Conservation (phyloP, 2,329 filamentous ascomycete genomes). For the Colletotrichum sp. region DNA sequence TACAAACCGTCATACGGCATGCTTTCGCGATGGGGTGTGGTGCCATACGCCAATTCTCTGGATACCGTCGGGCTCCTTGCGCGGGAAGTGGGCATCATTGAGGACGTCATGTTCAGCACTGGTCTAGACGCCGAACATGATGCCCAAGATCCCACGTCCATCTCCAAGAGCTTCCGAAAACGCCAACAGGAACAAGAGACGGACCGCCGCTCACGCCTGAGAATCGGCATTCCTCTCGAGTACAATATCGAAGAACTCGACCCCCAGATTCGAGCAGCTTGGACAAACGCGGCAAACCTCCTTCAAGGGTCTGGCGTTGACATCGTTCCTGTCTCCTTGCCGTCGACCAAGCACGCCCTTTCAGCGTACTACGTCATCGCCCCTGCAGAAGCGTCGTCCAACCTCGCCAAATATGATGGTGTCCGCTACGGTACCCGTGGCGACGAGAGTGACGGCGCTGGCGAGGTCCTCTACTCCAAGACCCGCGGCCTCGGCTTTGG, state of each 20-base stretch:
- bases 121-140: constrained; percentile 63
- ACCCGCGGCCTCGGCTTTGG: constrained; percentile 81
- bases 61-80: constrained; percentile 87
- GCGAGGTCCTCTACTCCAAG: constrained; percentile 74
- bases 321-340: constrained; percentile 79
- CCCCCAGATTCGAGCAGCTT: constrained; percentile 70
- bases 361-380: constrained; percentile 96
- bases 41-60: constrained; percentile 91
- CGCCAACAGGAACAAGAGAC: constrained; percentile 40
- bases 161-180: constrained; percentile 60
- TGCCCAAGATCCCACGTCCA: constrained; percentile 74
- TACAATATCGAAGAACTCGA: constrained; percentile 89
- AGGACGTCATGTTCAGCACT: constrained; percentile 55
- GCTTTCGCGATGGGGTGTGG: constrained; percentile 83
- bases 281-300: constrained; percentile 64
- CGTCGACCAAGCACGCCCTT: constrained; percentile 83
- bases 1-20: constrained; percentile 94
- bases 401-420: constrained; percentile 95
- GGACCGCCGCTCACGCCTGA: constrained; percentile 36
- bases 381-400: constrained; percentile 93
- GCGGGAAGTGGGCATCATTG: constrained; percentile 54
- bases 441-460: constrained; percentile 55
- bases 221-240: constrained; percentile 69
- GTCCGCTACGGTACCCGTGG: constrained; percentile 82
- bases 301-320: constrained; percentile 71